Base-by-base conservation (phyloP, 23 red algal genomes). In the Gracilaria vermiculophylla region DNA sequence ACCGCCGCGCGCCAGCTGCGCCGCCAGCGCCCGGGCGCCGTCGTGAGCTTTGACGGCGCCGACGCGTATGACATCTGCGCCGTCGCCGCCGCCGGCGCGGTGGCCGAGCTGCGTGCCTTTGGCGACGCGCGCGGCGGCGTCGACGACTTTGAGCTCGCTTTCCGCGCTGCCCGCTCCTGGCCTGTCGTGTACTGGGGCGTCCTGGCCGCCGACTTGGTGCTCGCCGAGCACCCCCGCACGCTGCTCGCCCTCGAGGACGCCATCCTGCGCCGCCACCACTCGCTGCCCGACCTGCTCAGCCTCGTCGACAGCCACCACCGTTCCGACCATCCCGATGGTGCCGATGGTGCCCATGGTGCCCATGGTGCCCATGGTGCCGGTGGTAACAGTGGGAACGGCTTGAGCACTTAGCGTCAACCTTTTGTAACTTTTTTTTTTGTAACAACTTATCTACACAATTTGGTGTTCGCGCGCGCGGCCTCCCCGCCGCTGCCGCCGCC, bases 141-240 rank as follows among this genome's bases (percentile, higher is more conserved):
- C 6, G 83, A 87, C 29, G 83, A 87, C 47, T 25, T 87, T 40
- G 83, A 49, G 29, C 23, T 36, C 31, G 83, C 67, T 40, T n/a
- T 34, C 12, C 58, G 83, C 31, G 45, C 31, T 9, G 64, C 25
- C 33, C 19, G 37, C 15, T 12, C 13, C 35, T 39, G 35, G 64
- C 5, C 9, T 15, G 33, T 70, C 7, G 33, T 43, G 35, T 39
- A 70, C 15, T 87, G 83, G 83, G 83, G 83, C 32, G 41, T 87
- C 15, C 15, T 87, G 21, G 67, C 48, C 13, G 64, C 83, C 3
- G 34, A 57, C 45, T n/a, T 40, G 7, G 36, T 87, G 52, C 52
- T 87, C 33, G 31, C 50, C 25, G 49, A 87, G 70, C 83, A 87
- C 47, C 44, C 23, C 14, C 23, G 12, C 34, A 69, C 83, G 16